Evolutionary conservation across 306 rosid species (phyloP).

Genomic region (Aeschynomene evenia): DNA sequence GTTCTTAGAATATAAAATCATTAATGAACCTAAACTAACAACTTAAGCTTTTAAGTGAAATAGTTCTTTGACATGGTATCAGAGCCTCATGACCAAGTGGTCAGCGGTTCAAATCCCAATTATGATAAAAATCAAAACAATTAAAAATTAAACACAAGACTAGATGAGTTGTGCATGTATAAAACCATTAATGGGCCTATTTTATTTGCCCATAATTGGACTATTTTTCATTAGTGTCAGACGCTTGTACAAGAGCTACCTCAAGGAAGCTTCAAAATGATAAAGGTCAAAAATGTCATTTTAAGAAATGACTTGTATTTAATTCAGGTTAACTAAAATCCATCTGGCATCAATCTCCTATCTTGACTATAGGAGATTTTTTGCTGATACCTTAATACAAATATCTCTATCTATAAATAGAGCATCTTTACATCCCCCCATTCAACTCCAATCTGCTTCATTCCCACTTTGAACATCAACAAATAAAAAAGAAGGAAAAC

Average conservation of each 20-base stretch:
- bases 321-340: constrained; percentile 32
- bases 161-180: too few species aligned
- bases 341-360: constrained; percentile 56
- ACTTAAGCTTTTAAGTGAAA: too few species aligned
- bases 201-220: background rate
- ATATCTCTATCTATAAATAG: constrained; percentile 61
- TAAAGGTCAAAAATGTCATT: constrained; percentile 36
- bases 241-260: background rate
- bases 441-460: constrained; percentile 37
- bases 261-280: constrained; percentile 29
- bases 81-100: too few species aligned
- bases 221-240: background rate
- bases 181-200: too few species aligned
- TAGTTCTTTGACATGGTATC: too few species aligned
- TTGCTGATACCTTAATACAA: constrained; percentile 30
- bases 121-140: too few species aligned
- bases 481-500: background rate
- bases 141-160: too few species aligned
- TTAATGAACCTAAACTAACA: too few species aligned
- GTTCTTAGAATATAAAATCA: too few species aligned
- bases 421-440: constrained; percentile 22
- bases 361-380: constrained; percentile 33
- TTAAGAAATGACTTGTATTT: background rate
- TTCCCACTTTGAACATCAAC: constrained; percentile 26
- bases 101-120: too few species aligned